These are phyloP conservation scores for Endocalyx cinctus DNA, from an alignment of 2,329 filamentous ascomycete species.

Conservation along the genomic window DNA sequence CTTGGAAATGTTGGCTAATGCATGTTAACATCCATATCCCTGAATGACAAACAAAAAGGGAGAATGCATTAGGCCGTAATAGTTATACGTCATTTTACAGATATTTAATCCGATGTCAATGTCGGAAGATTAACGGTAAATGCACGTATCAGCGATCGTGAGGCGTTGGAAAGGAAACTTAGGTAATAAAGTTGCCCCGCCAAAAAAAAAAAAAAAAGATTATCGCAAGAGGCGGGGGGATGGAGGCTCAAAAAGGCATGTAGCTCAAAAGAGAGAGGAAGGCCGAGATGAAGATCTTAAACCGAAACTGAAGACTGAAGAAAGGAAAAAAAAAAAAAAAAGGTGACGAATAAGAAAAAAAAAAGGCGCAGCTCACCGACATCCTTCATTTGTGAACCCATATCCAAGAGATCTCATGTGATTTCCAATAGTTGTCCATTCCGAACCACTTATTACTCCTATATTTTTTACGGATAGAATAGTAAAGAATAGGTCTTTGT, in stretches of 20 bases:
- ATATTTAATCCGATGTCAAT: neutral
- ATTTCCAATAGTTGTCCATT: conserved; percentile 60
- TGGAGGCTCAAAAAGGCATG: no score
- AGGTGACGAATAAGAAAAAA: conserved; percentile 4
- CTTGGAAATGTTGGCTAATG: conserved; percentile 56
- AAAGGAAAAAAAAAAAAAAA: neutral
- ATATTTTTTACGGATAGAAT: conserved; percentile 60
- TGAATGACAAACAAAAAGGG: neutral
- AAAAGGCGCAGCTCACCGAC: conserved; percentile 47
- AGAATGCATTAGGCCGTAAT: conserved; percentile 1
- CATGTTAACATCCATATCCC: conserved; percentile 11
- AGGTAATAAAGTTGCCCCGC: neutral
- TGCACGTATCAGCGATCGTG: no score
- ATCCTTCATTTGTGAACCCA: conserved; percentile 61
- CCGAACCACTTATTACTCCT: conserved; percentile 56
- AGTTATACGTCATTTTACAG: conserved; percentile 1
- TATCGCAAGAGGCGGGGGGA: no score
- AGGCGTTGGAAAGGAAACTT: no score
- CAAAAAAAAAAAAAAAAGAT: conserved; percentile 3
- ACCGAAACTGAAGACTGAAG: no score
- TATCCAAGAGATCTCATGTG: conserved; percentile 56
- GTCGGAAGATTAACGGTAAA: neutral
- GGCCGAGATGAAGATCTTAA: no score
- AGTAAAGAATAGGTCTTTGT: conserved; percentile 60
- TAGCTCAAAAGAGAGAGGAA: no score